These are phyloP conservation scores for Bathelium albidoporum DNA, from an alignment of 495 filamentous ascomycete species.

Conservation along the genomic window DNA sequence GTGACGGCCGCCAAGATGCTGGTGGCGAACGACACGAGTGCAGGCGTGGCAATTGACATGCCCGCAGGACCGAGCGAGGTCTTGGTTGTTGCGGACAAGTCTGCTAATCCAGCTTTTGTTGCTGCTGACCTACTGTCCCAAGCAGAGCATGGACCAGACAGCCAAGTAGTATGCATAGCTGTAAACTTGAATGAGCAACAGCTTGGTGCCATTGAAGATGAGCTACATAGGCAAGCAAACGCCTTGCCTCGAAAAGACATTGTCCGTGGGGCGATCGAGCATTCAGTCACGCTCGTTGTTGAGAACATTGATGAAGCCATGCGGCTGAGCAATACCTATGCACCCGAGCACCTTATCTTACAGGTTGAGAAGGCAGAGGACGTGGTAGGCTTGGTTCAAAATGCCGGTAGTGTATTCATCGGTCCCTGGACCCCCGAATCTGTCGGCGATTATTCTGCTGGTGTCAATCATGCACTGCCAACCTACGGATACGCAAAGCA, in stretches of 20 bases:
- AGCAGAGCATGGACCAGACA: constrained; percentile 92
- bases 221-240: constrained; percentile 82
- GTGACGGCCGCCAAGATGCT: constrained; percentile 98
- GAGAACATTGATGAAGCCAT: constrained; percentile 74
- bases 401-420: constrained; percentile 91
- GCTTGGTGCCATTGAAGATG: constrained; percentile 73
- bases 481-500: constrained; percentile 97
- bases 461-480: constrained; percentile 92
- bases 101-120: constrained; percentile 87
- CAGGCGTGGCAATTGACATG: constrained; percentile 95
- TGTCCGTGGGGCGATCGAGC: constrained; percentile 78
- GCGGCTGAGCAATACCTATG: constrained; percentile 80
- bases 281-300: constrained; percentile 83
- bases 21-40: constrained; percentile 90
- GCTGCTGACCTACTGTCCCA: constrained; percentile 89
- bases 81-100: constrained; percentile 85
- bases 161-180: constrained; percentile 86
- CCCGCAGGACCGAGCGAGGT: constrained; percentile 95
- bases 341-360: constrained; percentile 94
- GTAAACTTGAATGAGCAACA: constrained; percentile 63
- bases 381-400: constrained; percentile 69
- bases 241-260: constrained; percentile 84
- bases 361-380: constrained; percentile 66
- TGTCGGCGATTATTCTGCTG: constrained; percentile 94
- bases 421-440: constrained; percentile 94